A percentile compares a stretch with the other conserved stretches of the same genome.
These are phyloP conservation scores for Stephanodiscus triporus DNA, from an alignment of 108 stramenopile genomes.

Conservation along the genomic window DNA sequence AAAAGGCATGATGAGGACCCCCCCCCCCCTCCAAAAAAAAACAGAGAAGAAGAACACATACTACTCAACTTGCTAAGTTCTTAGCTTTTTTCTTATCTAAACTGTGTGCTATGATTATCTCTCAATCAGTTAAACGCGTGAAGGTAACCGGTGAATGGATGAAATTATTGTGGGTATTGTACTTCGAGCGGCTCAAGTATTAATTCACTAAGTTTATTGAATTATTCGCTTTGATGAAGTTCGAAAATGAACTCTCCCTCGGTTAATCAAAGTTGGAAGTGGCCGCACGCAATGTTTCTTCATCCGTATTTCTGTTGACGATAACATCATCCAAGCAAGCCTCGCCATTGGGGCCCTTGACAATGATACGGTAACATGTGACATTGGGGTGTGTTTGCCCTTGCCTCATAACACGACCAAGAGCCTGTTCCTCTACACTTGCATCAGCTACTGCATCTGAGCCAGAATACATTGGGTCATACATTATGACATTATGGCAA, in stretches of 20 bases:
- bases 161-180: too few relatives aligned
- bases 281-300: constrained; percentile 24
- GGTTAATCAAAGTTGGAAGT: constrained; percentile 42
- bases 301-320: constrained; percentile 27
- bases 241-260: background rate
- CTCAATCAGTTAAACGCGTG: too few relatives aligned
- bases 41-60: too few relatives aligned
- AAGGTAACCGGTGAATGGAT: too few relatives aligned
- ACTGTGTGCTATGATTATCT: too few relatives aligned
- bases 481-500: constrained; percentile 44
- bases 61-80: too few relatives aligned
- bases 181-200: too few relatives aligned
- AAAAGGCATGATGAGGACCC: too few relatives aligned
- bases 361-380: constrained; percentile 30
- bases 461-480: constrained; percentile 44
- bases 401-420: constrained; percentile 45
- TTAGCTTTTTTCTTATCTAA: too few relatives aligned
- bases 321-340: constrained; percentile 29
- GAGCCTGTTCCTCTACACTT: constrained; percentile 40
- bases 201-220: too few relatives aligned
- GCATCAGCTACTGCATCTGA: constrained; percentile 41
- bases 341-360: constrained; percentile 27
- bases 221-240: background rate
- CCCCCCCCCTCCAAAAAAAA: too few relatives aligned
- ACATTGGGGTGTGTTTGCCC: constrained; percentile 40